Evolutionary conservation across 192 early-diverging fungal species (phyloP).

Genomic region (Coemansia sp.): DNA sequence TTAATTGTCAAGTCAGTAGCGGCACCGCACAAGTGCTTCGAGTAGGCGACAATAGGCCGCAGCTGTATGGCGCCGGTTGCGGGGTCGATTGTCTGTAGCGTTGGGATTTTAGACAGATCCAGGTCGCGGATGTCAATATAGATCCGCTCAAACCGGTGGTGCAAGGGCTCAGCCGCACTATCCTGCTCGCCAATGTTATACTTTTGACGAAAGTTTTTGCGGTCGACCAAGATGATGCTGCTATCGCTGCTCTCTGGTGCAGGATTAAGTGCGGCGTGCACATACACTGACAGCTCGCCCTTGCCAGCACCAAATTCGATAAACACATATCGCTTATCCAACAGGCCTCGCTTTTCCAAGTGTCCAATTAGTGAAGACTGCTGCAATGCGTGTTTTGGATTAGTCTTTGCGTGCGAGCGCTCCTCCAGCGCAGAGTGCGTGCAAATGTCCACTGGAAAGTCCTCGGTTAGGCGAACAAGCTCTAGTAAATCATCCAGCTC

Average conservation of each 20-base stretch:
- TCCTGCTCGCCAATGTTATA: conserved; percentile 28
- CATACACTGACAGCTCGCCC: conserved; percentile 60
- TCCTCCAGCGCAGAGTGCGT: conserved; percentile 16
- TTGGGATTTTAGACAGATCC: conserved; percentile 60
- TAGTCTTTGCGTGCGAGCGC: conserved; percentile 4
- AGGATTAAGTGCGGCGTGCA: conserved; percentile 47
- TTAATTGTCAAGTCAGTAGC: conserved; percentile 87
- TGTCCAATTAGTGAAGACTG: conserved; percentile 86
- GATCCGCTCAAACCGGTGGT: conserved; percentile 59
- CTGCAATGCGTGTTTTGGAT: conserved; percentile 61
- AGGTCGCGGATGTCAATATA: conserved; percentile 88
- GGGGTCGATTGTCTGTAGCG: conserved; percentile 19
- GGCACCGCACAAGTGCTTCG: conserved; percentile 90
- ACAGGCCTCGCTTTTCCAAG: conserved; percentile 62
- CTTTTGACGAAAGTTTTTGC: conserved; percentile 78
- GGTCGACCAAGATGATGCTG: conserved; percentile 69
- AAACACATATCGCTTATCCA: conserved; percentile 63
- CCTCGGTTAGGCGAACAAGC: conserved; percentile 16
- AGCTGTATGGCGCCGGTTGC: conserved; percentile 5
- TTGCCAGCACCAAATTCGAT: conserved; percentile 83
- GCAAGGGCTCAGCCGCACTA: neutral
- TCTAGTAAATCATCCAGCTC: conserved; percentile 20
- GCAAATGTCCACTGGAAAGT: conserved; percentile 19
- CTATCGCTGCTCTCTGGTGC: conserved; percentile 17
- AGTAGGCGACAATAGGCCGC: conserved; percentile 68